Conservation (phyloP, 805 yeast species). For the Dipodascus albidus region DNA sequence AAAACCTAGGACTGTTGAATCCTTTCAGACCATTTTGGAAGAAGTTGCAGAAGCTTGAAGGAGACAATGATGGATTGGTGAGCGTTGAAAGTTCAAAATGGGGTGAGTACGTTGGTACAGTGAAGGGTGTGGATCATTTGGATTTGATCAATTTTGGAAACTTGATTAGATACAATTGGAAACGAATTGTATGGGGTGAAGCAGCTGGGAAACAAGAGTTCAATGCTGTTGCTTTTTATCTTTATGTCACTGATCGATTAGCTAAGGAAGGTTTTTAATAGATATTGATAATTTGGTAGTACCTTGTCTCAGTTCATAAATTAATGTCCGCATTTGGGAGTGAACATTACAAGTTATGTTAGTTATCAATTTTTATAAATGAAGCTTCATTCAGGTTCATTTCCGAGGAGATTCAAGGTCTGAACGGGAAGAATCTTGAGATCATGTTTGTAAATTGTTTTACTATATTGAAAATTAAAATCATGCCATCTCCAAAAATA, state of each 20-base stretch:
- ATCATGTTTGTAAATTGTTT: too few relatives aligned
- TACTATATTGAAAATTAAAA: too few relatives aligned
- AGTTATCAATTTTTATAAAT: too few relatives aligned
- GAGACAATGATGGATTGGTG: conserved; percentile 79
- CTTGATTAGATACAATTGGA: conserved; percentile 37
- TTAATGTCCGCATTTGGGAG: too few relatives aligned
- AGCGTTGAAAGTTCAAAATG: conserved; percentile 67
- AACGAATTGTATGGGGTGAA: conserved; percentile 24
- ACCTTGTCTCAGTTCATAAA: too few relatives aligned
- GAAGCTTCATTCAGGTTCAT: too few relatives aligned
- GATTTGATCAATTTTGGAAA: conserved; percentile 63
- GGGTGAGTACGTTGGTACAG: conserved; percentile 76
- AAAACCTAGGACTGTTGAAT: conserved; percentile 24
- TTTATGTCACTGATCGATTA: conserved; percentile 53
- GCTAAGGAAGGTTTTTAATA: conserved; percentile 44
- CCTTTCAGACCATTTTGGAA: conserved; percentile 65
- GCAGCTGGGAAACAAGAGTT: conserved; percentile 27
- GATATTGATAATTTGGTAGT: too few relatives aligned
- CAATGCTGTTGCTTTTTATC: conserved; percentile 58
- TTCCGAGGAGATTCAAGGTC: too few relatives aligned
- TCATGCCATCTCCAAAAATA: too few relatives aligned
- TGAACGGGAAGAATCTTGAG: too few relatives aligned
- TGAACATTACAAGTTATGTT: too few relatives aligned
- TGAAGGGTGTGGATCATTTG: conserved; percentile 70
- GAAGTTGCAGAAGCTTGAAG: conserved; percentile 37